Evolutionary conservation across 2,329 filamentous ascomycete species (phyloP), one percentile per base, ranked within the genome.

Genomic region (Westerdykella aurantiaca): DNA sequence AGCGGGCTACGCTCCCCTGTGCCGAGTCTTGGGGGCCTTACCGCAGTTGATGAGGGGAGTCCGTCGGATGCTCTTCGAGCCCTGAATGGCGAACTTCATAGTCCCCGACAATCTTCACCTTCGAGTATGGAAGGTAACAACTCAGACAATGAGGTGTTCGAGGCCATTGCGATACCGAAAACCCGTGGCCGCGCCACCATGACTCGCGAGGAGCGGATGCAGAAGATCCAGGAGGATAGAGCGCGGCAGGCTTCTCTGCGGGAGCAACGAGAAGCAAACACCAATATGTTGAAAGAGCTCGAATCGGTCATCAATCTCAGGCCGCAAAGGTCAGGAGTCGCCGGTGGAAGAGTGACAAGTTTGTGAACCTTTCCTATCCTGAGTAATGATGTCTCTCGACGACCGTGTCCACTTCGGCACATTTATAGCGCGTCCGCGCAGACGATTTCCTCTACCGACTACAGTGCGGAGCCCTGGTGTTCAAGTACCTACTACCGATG

Each of bases 211-310:
- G 89, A 98, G 69, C 82, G 93, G 35, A 85, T 97, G 56, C 76
- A 77, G 35, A 91, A 86, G 67, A 89, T 96, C 74, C 85, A 86
- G 56, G 90, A 95, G 61, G 91, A 97, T 37, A 79, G 91, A 45
- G 82, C 82, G 42, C 80, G 80, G 50, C 86, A 87, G 61, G 84
- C 85, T 16, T 75, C 81, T 34, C 73, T 82, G 34, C 80, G 82
- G 43, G 86, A 90, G 55, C 85, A 85, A 60, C 74, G 81, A 37
- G 88, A 96, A 49, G 85, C 88, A 10, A 94, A 82, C 50, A 86
- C 83, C 35, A 88, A 85, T 55, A 95, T 98, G 88, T 77, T 98
- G 50, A 83, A 85, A 50, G 93, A 98, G 69, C 75, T 98, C 46
- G 88, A 96, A 71, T 91, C 87, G 49, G 82, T 98, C 47, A 94